These are phyloP conservation scores for Blastomyces gilchristii DNA, from an alignment of 2,329 filamentous ascomycete species.

Conservation along the genomic window DNA sequence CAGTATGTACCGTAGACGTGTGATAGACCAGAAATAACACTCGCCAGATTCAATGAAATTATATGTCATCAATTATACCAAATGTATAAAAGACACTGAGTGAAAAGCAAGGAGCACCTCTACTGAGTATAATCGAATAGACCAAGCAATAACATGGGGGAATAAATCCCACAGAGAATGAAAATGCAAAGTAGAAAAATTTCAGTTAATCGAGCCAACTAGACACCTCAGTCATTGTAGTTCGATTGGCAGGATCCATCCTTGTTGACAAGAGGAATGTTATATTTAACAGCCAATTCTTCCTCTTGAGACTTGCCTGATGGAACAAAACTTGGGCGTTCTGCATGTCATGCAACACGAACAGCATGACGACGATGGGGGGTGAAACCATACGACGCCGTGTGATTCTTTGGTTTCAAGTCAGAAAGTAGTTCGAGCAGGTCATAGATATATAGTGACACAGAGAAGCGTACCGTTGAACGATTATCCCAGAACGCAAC, in stretches of 20 bases:
- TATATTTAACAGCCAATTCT: conserved; percentile 39
- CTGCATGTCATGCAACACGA: conserved; percentile 39
- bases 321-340: conserved; percentile 37
- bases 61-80: neutral
- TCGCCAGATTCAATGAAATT: neutral
- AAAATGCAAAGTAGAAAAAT: neutral
- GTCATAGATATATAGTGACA: neutral
- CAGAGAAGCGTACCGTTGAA: conserved; percentile 35
- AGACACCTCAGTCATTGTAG: conserved; percentile 42
- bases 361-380: conserved; percentile 48
- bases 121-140: neutral
- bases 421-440: neutral
- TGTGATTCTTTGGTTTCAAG: conserved; percentile 37
- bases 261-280: conserved; percentile 44
- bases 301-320: conserved; percentile 45
- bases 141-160: neutral
- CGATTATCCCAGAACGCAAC: conserved; percentile 62
- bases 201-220: neutral
- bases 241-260: conserved; percentile 47
- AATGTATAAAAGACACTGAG: neutral
- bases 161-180: neutral
- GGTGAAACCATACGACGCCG: conserved; percentile 47
- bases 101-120: neutral
- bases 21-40: neutral
- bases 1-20: neutral